These are phyloP conservation scores for Coccomyxa sp. DNA, from an alignment of 139 green algal genomes.

Conservation along the genomic window DNA sequence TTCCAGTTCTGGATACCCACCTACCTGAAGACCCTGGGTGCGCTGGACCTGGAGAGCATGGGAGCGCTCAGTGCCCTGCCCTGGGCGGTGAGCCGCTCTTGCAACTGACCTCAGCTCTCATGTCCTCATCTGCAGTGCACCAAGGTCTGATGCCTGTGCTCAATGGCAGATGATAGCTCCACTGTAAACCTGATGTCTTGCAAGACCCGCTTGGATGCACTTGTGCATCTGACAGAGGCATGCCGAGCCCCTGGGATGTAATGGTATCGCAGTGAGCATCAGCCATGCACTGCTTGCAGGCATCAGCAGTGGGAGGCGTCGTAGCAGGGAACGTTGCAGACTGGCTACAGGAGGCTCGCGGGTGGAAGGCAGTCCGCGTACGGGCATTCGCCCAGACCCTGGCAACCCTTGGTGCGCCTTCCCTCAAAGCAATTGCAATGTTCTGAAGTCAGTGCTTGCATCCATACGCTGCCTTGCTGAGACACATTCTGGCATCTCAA, in stretches of 20 bases:
- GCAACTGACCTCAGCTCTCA: constrained; percentile 16
- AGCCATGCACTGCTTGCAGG: too few species aligned
- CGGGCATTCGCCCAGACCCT: constrained; percentile 42
- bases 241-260: too few species aligned
- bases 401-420: constrained; percentile 33
- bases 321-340: constrained; percentile 25
- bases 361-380: constrained; percentile 27
- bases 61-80: constrained; percentile 48
- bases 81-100: constrained; percentile 38
- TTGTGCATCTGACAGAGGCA: too few species aligned
- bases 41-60: constrained; percentile 20
- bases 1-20: constrained; percentile 52
- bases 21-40: constrained; percentile 48
- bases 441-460: too few species aligned
- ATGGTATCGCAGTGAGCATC: too few species aligned
- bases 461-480: too few species aligned
- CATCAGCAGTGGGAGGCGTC: constrained; percentile 6
- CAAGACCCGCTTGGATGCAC: too few species aligned
- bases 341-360: constrained; percentile 18
- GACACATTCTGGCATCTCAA: too few species aligned
- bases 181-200: too few species aligned
- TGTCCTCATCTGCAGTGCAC: too few species aligned
- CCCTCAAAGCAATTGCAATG: neutral
- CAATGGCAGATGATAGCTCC: too few species aligned
- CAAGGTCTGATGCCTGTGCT: too few species aligned